Evolutionary conservation across 306 rosid genomes (phyloP).

Genomic region (Rubus parviflorus): DNA sequence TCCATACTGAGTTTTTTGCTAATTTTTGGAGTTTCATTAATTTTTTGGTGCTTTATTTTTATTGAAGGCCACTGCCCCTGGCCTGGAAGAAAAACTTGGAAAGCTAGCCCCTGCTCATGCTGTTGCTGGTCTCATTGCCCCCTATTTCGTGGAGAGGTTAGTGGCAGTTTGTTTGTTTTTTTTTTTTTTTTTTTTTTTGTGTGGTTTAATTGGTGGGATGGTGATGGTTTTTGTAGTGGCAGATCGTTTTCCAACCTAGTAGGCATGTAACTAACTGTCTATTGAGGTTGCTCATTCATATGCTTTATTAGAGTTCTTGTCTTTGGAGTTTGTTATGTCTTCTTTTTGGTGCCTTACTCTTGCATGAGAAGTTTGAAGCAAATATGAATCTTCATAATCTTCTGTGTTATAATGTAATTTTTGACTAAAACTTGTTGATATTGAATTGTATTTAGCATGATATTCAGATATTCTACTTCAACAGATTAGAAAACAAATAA

Average conservation of each 20-base stretch:
- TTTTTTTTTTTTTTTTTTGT: background rate
- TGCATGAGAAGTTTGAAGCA: background rate
- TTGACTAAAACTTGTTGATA: background rate
- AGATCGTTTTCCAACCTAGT: background rate
- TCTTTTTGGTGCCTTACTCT: too few relatives aligned
- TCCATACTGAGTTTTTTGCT: background rate
- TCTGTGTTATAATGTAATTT: background rate
- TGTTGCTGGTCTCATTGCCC: conserved; percentile 73
- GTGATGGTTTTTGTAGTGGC: background rate
- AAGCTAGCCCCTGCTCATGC: conserved; percentile 79
- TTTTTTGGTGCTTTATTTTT: conserved; percentile 4
- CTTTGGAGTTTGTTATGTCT: background rate
- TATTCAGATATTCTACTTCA: too few relatives aligned
- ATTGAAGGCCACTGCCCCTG: conserved; percentile 81
- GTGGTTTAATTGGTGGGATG: background rate
- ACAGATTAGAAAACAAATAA: too few relatives aligned
- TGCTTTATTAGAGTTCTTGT: background rate
- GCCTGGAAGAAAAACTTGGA: conserved; percentile 85
- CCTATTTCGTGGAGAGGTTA: conserved; percentile 80
- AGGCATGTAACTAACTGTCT: background rate
- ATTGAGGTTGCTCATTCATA: background rate
- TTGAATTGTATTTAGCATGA: background rate
- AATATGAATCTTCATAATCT: background rate
- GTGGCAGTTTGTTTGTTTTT: conserved; percentile 7
- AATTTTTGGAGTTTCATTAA: conserved; percentile 20